A percentile compares a stretch with the other conserved stretches of the same genome.
Conservation (phyloP, 208 protist species). For the Wallacemonas sp. region DNA sequence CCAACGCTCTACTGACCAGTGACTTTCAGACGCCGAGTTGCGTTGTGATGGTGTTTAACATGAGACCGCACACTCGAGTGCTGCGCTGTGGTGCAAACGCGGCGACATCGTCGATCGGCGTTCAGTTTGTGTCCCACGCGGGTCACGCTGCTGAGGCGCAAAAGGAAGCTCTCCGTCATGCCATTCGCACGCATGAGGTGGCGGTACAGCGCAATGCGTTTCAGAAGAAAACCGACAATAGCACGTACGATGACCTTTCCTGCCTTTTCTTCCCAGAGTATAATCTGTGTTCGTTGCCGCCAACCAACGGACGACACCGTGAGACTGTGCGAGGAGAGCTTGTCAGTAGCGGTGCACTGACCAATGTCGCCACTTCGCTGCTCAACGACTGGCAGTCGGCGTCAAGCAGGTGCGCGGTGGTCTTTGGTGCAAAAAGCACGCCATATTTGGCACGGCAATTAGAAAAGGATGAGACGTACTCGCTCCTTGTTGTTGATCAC, state of each 20-base stretch:
- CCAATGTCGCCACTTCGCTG: conserved; percentile 13
- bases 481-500: conserved; percentile 64
- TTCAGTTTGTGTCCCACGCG: conserved; percentile 3
- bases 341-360: conserved; percentile 13
- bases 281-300: conserved; percentile 47
- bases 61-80: neutral
- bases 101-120: neutral
- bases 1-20: no score
- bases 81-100: neutral
- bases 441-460: conserved; percentile 62
- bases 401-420: conserved; percentile 30
- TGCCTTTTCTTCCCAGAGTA: conserved; percentile 51
- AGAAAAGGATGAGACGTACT: conserved; percentile 22
- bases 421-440: conserved; percentile 63
- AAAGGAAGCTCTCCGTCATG: conserved; percentile 17
- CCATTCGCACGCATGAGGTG: conserved; percentile 38
- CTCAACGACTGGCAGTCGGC: conserved; percentile 30
- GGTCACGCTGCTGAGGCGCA: conserved; percentile 14
- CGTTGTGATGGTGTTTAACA: neutral
- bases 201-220: conserved; percentile 32
- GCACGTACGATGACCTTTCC: conserved; percentile 44
- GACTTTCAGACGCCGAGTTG: no score
- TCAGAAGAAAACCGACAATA: conserved; percentile 23
- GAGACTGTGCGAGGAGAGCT: conserved; percentile 38
- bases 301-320: conserved; percentile 46